A percentile compares a stretch with the other conserved stretches of the same genome.
Evolutionary conservation across 78 protist genomes (phyloP).

Genomic region (Guillardia theta): DNA sequence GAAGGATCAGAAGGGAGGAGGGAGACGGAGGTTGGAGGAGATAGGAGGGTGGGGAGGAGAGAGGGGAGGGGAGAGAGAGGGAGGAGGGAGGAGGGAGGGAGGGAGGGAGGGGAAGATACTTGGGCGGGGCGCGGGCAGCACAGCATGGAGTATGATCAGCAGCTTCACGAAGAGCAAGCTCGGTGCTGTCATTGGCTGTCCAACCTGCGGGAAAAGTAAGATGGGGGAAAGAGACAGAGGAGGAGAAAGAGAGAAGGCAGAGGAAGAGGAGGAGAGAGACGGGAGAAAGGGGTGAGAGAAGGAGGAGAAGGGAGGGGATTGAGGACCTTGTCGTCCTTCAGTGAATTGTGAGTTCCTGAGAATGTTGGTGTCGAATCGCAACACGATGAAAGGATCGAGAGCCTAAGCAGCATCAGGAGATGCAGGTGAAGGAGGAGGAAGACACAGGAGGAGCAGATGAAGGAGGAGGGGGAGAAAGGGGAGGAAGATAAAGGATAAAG

Average conservation of each 20-base stretch:
- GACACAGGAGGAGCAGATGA: background rate
- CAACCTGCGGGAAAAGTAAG: background rate
- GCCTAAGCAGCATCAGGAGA: too few relatives aligned
- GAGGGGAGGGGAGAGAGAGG: background rate
- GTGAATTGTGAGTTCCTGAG: slow-evolving; percentile 17
- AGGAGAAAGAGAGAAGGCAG: background rate
- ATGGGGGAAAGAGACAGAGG: background rate
- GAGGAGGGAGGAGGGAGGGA: background rate
- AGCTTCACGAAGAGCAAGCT: slow-evolving; percentile 22
- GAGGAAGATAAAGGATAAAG: background rate
- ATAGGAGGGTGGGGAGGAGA: background rate
- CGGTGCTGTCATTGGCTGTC: background rate
- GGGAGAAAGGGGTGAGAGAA: background rate
- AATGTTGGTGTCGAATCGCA: slow-evolving; percentile 25
- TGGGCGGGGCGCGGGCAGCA: background rate
- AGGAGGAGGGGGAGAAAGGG: background rate
- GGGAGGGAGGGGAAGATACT: background rate
- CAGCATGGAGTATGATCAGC: background rate
- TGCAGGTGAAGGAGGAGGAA: background rate
- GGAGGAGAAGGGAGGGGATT: background rate
- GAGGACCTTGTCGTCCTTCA: slow-evolving; percentile 5
- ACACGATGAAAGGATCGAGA: too few relatives aligned
- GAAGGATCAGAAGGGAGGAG: background rate
- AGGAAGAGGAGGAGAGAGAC: background rate
- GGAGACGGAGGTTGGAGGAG: background rate